Evolutionary conservation across 176 grass and related monocot species (phyloP), one percentile per base, ranked within the genome.

Genomic region (Rhynchospora breviuscula): DNA sequence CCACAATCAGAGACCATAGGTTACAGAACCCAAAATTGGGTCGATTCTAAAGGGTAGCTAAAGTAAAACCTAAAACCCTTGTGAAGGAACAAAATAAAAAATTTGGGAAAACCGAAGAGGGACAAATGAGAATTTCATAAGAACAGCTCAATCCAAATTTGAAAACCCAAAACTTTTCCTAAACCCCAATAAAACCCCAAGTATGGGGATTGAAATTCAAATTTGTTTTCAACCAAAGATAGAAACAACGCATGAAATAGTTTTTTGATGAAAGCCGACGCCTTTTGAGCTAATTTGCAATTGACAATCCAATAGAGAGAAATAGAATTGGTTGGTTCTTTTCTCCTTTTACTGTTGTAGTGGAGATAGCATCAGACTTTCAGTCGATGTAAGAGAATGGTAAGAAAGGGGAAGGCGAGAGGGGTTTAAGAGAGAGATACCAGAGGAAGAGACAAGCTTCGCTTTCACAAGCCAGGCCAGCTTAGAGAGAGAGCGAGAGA

Each of bases 391-490:
- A 82, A 86, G 79, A 90, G 87, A 89, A 83, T 90, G 89, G 88
- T 83, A 71, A 87, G 29, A 83, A 79, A 89, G 81, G 82, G 53
- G 43, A 51, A 81, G 85, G 64, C 33, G 69, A 72, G 79, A 85
- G 91, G 54, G 62, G 29, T 53, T 45, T 51, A 72, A 78, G 46
- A 87, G 72, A 29, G 57, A 70, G 49, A 3, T 26, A 17, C 18
- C 63, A 44, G 53, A 64, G 83, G 81, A 92, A 85, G 60, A n/a
- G 87, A 86, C 92, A 86, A 88, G 63, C 81, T 19, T 44, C 59
- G 8, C 78, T 83, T 71, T 92, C 77, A 80, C 46, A 62, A 60
- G 35, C 79, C 79, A 81, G 79, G 25, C 35, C 79, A 23, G 9
- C 25, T 79, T 59, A 51, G n/a, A 73, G 70, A 51, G 70, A 74